Base-by-base conservation (phyloP, 2,329 filamentous ascomycete species). In the Epichloe typhina region DNA sequence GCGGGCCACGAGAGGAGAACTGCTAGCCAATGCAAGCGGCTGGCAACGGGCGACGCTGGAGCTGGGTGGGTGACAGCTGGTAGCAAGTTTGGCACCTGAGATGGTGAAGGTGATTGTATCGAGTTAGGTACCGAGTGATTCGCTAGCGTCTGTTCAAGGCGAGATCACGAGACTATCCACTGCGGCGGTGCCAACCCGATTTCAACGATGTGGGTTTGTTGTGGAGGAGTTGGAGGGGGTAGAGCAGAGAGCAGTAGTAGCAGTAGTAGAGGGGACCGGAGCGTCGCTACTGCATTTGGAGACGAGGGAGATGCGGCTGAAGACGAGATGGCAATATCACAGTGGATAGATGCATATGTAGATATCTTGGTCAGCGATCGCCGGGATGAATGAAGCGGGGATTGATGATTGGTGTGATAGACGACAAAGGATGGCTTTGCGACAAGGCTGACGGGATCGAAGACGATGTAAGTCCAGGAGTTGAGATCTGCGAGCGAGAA, bases 1-100 rank as follows among this genome's bases (percentile, higher is more conserved):
- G 43, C 43, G 53, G 56, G 53, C 26, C 36, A 50, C 23, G 54
- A 46, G 38, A 52, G 45, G 55, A 49, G 55, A 49, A 48, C 51
- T 52, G 50, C 55, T 57, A 57, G 56, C 60, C 63, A 65, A 64
- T 63, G 56, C 62, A 59, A 58, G 53, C 50, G 46, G 50, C 44
- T 48, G 37, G 47, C 46, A 42, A 40, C 26, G 41, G 51, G 49
- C 52, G 40, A 43, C 23, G 39, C 31, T 46, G 45, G 38, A 39
- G 23, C 37, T 47, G 46, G 47, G 49, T 48, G 48, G 38, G 41
- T 26, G 50, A 49, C 17, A 21, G 41, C 41, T 52, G 37, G 50
- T 49, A 31, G 33, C 38, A 47, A 41, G 38, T 45, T 36, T 17
- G 17, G 45, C 21, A 46, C 36, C 36, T 41, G 37, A 36, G 26